phyloP scores from a whole-genome alignment of 2,329 filamentous ascomycete genomes.

The Achaetomium macrosporum region DNA sequence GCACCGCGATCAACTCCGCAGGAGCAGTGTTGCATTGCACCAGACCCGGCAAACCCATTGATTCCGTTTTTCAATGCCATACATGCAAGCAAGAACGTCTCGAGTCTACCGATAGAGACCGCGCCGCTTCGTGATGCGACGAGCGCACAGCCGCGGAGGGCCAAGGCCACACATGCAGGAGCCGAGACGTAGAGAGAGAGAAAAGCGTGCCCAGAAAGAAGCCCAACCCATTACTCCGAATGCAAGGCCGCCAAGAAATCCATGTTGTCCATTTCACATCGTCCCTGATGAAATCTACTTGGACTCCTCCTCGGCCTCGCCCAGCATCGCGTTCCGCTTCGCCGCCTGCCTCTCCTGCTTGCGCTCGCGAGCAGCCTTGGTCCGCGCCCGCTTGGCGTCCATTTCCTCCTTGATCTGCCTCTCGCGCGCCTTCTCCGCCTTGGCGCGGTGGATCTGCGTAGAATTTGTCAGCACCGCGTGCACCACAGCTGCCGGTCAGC shows the following conservation, averaged over 20 bases:
- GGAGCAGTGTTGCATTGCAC: slow-evolving; percentile 1
- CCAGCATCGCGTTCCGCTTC: slow-evolving; percentile 84
- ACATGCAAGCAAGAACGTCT: slow-evolving; percentile 41
- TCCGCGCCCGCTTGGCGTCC: slow-evolving; percentile 99
- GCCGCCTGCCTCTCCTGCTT: slow-evolving; percentile 84
- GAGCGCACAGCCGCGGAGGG: slow-evolving; percentile 3
- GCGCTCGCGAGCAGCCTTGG: slow-evolving; percentile 99
- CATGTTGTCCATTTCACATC: slow-evolving; percentile 45
- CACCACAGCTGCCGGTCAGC: not conserved
- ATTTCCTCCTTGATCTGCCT: slow-evolving; percentile 96
- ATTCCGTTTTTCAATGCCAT: slow-evolving; percentile 51
- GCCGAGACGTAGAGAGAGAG: slow-evolving; percentile 16
- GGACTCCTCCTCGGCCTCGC: slow-evolving; percentile 58
- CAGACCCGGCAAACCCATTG: slow-evolving; percentile 34
- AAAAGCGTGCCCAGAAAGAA: slow-evolving; percentile 35
- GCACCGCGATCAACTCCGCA: not conserved
- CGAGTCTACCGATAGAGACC: slow-evolving; percentile 22
- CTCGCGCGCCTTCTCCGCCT: slow-evolving; percentile 98
- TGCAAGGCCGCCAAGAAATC: slow-evolving; percentile 39
- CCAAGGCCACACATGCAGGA: slow-evolving; percentile 22
- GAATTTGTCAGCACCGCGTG: slow-evolving; percentile 12
- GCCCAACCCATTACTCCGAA: slow-evolving; percentile 55
- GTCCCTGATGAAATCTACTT: slow-evolving; percentile 40
- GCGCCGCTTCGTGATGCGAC: slow-evolving; percentile 16
- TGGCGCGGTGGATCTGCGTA: slow-evolving; percentile 94